These are phyloP conservation scores for Phialemoniopsis sp. DNA, from an alignment of 2,329 filamentous ascomycete species.

Conservation along the genomic window DNA sequence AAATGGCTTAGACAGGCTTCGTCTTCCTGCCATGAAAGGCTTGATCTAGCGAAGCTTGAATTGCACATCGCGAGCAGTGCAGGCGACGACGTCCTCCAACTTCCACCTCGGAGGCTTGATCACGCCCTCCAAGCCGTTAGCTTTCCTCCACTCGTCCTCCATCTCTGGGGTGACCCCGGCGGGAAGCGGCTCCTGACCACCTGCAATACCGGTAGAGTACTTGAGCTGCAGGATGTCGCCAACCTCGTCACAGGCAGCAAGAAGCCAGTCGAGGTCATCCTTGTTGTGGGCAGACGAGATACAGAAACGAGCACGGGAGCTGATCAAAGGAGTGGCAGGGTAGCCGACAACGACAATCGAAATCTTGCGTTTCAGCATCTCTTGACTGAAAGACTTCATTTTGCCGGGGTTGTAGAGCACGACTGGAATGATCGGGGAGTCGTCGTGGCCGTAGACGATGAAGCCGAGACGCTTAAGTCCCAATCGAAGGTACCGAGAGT, in stretches of 20 bases:
- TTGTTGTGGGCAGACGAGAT: slow-evolving; percentile 96
- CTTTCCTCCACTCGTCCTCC: slow-evolving; percentile 63
- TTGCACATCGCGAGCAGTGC: slow-evolving; percentile 74
- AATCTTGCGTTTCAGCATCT: slow-evolving; percentile 97
- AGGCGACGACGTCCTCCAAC: slow-evolving; percentile 75
- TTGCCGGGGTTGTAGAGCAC: slow-evolving; percentile 98
- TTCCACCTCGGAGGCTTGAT: slow-evolving; percentile 76
- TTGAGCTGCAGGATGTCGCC: slow-evolving; percentile 91
- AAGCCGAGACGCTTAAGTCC: slow-evolving; percentile 94
- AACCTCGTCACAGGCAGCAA: slow-evolving; percentile 87
- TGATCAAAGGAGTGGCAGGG: slow-evolving; percentile 91
- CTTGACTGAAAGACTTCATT: slow-evolving; percentile 96
- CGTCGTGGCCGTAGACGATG: slow-evolving; percentile 96
- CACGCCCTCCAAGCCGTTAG: slow-evolving; percentile 65
- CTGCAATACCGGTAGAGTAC: slow-evolving; percentile 93
- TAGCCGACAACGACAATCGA: slow-evolving; percentile 97
- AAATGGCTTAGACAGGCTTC: too few relatives aligned
- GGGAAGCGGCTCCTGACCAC: slow-evolving; percentile 73
- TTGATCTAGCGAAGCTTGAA: slow-evolving; percentile 56
- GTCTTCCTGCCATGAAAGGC: too few relatives aligned
- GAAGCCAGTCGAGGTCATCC: slow-evolving; percentile 88
- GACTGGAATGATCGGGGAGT: slow-evolving; percentile 93
- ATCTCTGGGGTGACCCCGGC: slow-evolving; percentile 68
- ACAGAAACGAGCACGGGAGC: slow-evolving; percentile 92
- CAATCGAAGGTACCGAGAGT: slow-evolving; percentile 95